These are phyloP conservation scores for Ganoderma lucidum DNA, from an alignment of 1,284 basidiomycete species.

Conservation along the genomic window DNA sequence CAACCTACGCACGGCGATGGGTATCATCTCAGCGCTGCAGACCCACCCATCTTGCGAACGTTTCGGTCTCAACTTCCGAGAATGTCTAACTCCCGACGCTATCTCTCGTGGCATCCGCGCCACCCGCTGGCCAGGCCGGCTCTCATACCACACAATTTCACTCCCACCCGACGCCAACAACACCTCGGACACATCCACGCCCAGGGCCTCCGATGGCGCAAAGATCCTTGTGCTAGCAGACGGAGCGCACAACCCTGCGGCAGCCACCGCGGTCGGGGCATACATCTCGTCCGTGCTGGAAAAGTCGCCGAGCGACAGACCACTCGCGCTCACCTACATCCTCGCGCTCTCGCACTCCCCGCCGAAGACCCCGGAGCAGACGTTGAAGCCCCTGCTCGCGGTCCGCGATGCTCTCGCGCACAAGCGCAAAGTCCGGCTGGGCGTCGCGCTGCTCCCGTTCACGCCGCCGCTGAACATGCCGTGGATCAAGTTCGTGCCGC, in stretches of 20 bases:
- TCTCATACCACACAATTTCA: slow-evolving; percentile 68
- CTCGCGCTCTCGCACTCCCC: slow-evolving; percentile 84
- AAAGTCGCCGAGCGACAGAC: slow-evolving; percentile 12
- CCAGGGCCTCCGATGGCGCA: neutral
- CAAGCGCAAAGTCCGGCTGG: slow-evolving; percentile 33
- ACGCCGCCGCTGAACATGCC: slow-evolving; percentile 89
- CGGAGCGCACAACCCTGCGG: slow-evolving; percentile 95
- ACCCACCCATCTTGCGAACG: slow-evolving; percentile 48
- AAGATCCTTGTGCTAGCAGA: slow-evolving; percentile 75
- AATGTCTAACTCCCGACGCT: slow-evolving; percentile 53
- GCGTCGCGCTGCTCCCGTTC: slow-evolving; percentile 67
- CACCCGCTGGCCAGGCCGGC: slow-evolving; percentile 84
- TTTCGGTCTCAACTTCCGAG: slow-evolving; percentile 36
- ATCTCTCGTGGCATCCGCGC: slow-evolving; percentile 67
- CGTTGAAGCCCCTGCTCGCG: slow-evolving; percentile 68
- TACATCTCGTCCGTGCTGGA: slow-evolving; percentile 68
- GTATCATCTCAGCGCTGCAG: slow-evolving; percentile 71
- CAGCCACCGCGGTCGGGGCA: slow-evolving; percentile 71
- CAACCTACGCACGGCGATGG: slow-evolving; percentile 79
- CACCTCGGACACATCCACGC: neutral
- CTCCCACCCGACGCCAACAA: slow-evolving; percentile 27
- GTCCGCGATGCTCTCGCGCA: slow-evolving; percentile 25
- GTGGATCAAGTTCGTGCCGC: slow-evolving; percentile 78
- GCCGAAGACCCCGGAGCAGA: slow-evolving; percentile 78
- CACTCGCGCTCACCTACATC: slow-evolving; percentile 65